A percentile compares a stretch with the other conserved stretches of the same genome.
Evolutionary conservation across 2,329 filamentous ascomycete genomes (phyloP).

Genomic region (Phaeosphaeria sp.): DNA sequence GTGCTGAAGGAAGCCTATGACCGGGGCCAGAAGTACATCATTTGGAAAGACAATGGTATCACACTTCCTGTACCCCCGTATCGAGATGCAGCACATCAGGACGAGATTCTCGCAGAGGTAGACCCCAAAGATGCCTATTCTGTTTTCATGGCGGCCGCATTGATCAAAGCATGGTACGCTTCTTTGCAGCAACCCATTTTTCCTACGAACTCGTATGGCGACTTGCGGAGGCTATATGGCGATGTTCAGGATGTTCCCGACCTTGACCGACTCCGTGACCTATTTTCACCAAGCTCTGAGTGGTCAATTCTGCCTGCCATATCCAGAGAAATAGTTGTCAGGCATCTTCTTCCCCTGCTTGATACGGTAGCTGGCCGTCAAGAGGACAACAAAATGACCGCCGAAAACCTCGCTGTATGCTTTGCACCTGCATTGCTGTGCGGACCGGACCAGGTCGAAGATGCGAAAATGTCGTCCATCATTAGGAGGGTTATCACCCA

Average conservation of each 20-base stretch:
- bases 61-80: conserved; percentile 43
- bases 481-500: conserved; percentile 58
- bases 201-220: conserved; percentile 56
- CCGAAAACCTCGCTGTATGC: conserved; percentile 61
- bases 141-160: conserved; percentile 59
- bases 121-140: conserved; percentile 59
- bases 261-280: conserved; percentile 52
- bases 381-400: conserved; percentile 61
- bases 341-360: conserved; percentile 61
- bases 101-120: conserved; percentile 55
- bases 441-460: conserved; percentile 61
- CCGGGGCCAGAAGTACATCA: conserved; percentile 60
- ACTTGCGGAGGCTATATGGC: conserved; percentile 53
- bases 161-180: conserved; percentile 64
- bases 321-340: conserved; percentile 56
- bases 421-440: conserved; percentile 60
- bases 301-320: conserved; percentile 54
- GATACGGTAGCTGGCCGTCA: conserved; percentile 53
- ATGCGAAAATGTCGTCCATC: conserved; percentile 60
- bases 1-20: conserved; percentile 63
- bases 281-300: conserved; percentile 55
- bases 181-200: conserved; percentile 60
- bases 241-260: conserved; percentile 47
- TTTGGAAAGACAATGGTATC: conserved; percentile 56
- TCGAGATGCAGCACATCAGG: conserved; percentile 40